Percentiles rank a stretch among this genome's conserved stretches.
Evolutionary conservation across 2,329 filamentous ascomycete genomes (phyloP).

Genomic region (Orbilia oligospora): DNA sequence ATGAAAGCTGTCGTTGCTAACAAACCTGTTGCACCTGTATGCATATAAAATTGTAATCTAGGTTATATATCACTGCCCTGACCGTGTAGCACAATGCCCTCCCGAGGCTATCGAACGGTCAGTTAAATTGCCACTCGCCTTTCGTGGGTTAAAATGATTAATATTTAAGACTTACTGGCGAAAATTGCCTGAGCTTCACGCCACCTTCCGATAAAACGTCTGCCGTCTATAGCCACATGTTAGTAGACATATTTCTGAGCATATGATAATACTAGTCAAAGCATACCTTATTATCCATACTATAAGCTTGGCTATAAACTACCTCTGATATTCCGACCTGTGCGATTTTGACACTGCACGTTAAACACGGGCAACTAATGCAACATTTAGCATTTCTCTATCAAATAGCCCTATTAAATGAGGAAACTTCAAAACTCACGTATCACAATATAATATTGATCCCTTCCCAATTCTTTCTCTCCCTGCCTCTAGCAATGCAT

Average conservation of each 20-base stretch:
- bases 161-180: slow-evolving; percentile 75
- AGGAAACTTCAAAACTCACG: slow-evolving; percentile 67
- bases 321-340: slow-evolving; percentile 97
- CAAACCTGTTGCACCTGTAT: slow-evolving; percentile 3
- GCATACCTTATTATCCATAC: slow-evolving; percentile 83
- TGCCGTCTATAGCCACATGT: slow-evolving; percentile 72
- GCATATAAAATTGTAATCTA: slow-evolving; percentile 9
- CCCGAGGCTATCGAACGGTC: slow-evolving; percentile 34
- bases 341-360: slow-evolving; percentile 98
- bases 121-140: neutral
- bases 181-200: slow-evolving; percentile 87
- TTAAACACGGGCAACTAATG: slow-evolving; percentile 86
- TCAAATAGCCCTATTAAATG: neutral
- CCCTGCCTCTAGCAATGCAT: slow-evolving; percentile 93
- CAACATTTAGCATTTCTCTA: slow-evolving; percentile 26
- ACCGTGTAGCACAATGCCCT: slow-evolving; percentile 45
- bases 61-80: slow-evolving; percentile 29
- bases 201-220: slow-evolving; percentile 86
- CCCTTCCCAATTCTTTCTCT: slow-evolving; percentile 88
- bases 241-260: slow-evolving; percentile 17
- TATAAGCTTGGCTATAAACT: slow-evolving; percentile 92
- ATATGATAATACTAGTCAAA: neutral
- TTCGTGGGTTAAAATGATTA: neutral
- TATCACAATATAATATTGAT: slow-evolving; percentile 91
- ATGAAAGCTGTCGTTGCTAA: neutral